Evolutionary conservation across 2,329 filamentous ascomycete species (phyloP).

Genomic region (Pseudopithomyces maydicus): DNA sequence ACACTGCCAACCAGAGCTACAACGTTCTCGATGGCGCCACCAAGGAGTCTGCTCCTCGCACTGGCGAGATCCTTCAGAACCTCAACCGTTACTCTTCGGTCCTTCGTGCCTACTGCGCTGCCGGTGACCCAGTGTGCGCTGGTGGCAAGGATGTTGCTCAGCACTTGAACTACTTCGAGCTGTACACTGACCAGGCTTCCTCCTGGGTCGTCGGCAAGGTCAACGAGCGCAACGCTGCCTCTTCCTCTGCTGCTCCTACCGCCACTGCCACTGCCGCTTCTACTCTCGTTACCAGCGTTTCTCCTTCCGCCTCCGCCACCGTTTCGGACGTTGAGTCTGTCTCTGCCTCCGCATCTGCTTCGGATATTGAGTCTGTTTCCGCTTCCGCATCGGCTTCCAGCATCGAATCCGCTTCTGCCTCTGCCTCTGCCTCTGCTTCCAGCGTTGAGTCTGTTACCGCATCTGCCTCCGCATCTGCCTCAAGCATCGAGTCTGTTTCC

Average conservation of each 20-base stretch:
- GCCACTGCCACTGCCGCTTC: neutral
- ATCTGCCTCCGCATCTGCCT: neutral
- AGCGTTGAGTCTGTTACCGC: too few species aligned
- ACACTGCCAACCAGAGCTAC: constrained; percentile 27
- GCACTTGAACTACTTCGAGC: constrained; percentile 62
- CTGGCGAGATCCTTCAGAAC: constrained; percentile 18
- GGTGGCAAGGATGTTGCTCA: constrained; percentile 62
- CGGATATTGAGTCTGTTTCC: neutral
- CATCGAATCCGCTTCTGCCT: too few species aligned
- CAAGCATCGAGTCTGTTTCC: neutral
- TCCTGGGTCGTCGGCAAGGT: constrained; percentile 29
- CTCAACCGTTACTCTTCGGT: constrained; percentile 47
- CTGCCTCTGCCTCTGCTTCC: too few species aligned
- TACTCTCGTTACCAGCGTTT: neutral
- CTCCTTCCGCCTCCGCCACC: neutral
- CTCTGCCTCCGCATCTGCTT: neutral
- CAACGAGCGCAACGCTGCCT: constrained; percentile 3
- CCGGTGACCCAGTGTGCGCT: constrained; percentile 66
- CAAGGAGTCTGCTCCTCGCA: constrained; percentile 20
- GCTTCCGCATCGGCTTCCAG: too few species aligned
- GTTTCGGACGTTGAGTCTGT: neutral
- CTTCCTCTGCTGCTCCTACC: neutral
- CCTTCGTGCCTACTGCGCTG: constrained; percentile 67
- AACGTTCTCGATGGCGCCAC: constrained; percentile 26
- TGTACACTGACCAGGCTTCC: constrained; percentile 26